Conservation (phyloP, 2,329 filamentous ascomycete genomes). For the Esteya vermicola region DNA sequence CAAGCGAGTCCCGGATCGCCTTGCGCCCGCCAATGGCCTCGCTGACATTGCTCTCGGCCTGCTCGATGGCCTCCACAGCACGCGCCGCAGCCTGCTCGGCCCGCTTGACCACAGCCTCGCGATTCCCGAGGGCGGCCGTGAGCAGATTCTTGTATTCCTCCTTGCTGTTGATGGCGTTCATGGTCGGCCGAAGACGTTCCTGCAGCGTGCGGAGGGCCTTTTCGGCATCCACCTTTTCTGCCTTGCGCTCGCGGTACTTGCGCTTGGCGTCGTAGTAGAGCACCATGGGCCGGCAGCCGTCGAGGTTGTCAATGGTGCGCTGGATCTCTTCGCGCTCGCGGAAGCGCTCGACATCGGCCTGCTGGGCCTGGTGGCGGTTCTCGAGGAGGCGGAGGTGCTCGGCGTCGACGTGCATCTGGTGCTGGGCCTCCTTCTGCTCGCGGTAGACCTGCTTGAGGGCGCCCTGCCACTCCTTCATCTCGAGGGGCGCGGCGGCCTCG, state of each 20-base stretch:
- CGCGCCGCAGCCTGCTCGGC: slow-evolving; percentile 37
- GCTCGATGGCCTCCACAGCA: slow-evolving; percentile 25
- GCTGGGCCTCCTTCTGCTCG: slow-evolving; percentile 50
- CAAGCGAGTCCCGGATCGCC: slow-evolving; percentile 35
- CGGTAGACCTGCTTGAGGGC: slow-evolving; percentile 57
- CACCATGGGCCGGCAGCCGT: slow-evolving; percentile 50
- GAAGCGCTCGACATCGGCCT: slow-evolving; percentile 71
- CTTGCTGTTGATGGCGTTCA: slow-evolving; percentile 57
- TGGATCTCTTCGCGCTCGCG: slow-evolving; percentile 59
- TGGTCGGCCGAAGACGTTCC: slow-evolving; percentile 45
- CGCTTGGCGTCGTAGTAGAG: slow-evolving; percentile 44
- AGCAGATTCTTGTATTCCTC: slow-evolving; percentile 49
- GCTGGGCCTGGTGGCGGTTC: slow-evolving; percentile 56
- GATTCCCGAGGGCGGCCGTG: slow-evolving; percentile 36
- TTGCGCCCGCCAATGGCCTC: slow-evolving; percentile 34
- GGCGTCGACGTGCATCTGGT: slow-evolving; percentile 40
- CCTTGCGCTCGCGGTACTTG: slow-evolving; percentile 36
- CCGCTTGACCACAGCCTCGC: slow-evolving; percentile 36
- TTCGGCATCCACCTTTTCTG: slow-evolving; percentile 36
- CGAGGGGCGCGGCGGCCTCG: slow-evolving; percentile 66
- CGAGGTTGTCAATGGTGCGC: slow-evolving; percentile 48
- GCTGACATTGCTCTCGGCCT: slow-evolving; percentile 23
- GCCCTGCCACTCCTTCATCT: slow-evolving; percentile 70
- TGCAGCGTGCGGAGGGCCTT: slow-evolving; percentile 46
- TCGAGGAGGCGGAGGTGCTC: slow-evolving; percentile 56